Conservation (phyloP, 805 yeast genomes). For the Candida koratica region DNA sequence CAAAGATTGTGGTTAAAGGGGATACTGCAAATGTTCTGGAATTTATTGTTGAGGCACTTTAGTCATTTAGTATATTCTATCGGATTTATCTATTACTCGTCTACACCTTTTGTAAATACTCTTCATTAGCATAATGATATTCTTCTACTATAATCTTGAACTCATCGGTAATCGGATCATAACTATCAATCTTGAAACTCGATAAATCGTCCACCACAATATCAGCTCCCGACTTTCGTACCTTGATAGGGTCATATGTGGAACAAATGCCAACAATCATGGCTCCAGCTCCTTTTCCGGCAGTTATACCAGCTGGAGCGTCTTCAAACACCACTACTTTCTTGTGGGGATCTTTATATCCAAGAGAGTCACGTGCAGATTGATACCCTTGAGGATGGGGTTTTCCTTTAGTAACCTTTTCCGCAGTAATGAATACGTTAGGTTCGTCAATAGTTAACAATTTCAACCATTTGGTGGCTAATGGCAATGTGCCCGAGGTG, state of each 20-base stretch:
- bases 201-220: slow-evolving; percentile 74
- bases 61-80: neutral
- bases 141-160: slow-evolving; percentile 39
- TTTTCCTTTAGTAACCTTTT: slow-evolving; percentile 73
- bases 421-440: slow-evolving; percentile 76
- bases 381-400: slow-evolving; percentile 85
- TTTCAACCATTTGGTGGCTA: slow-evolving; percentile 77
- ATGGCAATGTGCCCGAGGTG: slow-evolving; percentile 73
- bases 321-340: slow-evolving; percentile 75
- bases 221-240: slow-evolving; percentile 74
- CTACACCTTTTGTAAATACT: slow-evolving; percentile 26
- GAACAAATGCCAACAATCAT: slow-evolving; percentile 80
- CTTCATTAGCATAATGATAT: slow-evolving; percentile 42
- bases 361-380: slow-evolving; percentile 48
- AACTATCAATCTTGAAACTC: slow-evolving; percentile 55
- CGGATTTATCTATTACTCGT: no score
- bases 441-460: slow-evolving; percentile 61
- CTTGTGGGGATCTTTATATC: slow-evolving; percentile 31
- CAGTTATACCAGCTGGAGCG: slow-evolving; percentile 83
- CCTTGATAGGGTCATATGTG: slow-evolving; percentile 65
- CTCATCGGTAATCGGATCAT: slow-evolving; percentile 42
- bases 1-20: slow-evolving; percentile 49
- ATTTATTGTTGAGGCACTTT: slow-evolving; percentile 46
- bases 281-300: slow-evolving; percentile 83
- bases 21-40: slow-evolving; percentile 49